Base-by-base conservation (phyloP, 2,329 filamentous ascomycete species). In the Talaromyces sp. region DNA sequence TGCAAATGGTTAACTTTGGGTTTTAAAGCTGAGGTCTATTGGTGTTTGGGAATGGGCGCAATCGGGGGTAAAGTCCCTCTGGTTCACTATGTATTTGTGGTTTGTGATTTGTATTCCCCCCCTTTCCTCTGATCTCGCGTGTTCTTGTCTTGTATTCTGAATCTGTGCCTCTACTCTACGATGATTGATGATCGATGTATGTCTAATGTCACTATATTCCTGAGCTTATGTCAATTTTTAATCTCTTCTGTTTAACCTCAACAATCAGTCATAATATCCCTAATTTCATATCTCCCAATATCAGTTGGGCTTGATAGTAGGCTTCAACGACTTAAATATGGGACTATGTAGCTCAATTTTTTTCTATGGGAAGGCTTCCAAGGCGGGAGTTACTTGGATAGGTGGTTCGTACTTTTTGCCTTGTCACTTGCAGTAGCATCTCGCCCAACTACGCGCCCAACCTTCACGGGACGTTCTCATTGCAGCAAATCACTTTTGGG, bases 1-100 rank as follows among this genome's bases (percentile, higher is more conserved):
- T 80, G 58, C 71, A 74, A 47, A 70, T 83, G 49, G 78, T 82
- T 3, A 80, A 79, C 63, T 82, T 80, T 68, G 77, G 79, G 22
- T 68, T 81, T 59, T 80, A 55, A 41, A 24, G 37, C 57, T 55
- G 49, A 42, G 35, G 14, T 30, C 24, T 22, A 10, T 6, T 19
- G 29, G 17, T 27, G 13, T 17, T 14, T 24, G 30, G 43, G 27
- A 44, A 32, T 10, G 16, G 41, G 41, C 41, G 41, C 41, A 44
- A 29, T 29, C 14, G 10, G 41, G 35, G 29, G 43, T 30, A 30
- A 35, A 35, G 20, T 9, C 43, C 10, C 7, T 33, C 33, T 29
- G 45, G 45, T 20, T 9, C 20, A 35, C 30, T 22, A 13, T 46
- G 30, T 46, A 36, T 24, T 39, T 47, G 44, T 37, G 8, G 16